Conservation (phyloP, 179 eudicot genomes). For the Camellia oleifera region DNA sequence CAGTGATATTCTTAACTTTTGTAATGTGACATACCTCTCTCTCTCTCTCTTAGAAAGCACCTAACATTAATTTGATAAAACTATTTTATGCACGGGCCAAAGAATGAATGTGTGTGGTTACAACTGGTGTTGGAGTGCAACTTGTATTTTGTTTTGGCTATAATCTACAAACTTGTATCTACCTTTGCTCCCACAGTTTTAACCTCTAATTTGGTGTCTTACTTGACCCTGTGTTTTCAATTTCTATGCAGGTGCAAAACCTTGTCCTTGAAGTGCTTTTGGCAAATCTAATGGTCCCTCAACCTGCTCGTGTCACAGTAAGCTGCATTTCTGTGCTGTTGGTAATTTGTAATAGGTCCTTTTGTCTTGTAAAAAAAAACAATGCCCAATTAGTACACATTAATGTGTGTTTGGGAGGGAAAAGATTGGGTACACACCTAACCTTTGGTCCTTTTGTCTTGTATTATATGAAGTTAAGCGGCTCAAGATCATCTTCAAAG, state of each 20-base stretch:
- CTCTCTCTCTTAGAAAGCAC: not conserved
- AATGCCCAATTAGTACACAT: too few relatives aligned
- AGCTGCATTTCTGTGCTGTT: slow-evolving; percentile 21
- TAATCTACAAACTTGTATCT: not conserved
- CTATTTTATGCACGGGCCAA: not conserved
- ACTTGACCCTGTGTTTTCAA: slow-evolving; percentile 10
- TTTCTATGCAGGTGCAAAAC: slow-evolving; percentile 67
- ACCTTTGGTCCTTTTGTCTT: not conserved
- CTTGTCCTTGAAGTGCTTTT: slow-evolving; percentile 76
- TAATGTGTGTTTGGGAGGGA: too few relatives aligned
- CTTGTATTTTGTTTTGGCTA: not conserved
- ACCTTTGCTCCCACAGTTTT: not conserved
- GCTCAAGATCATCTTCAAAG: not conserved
- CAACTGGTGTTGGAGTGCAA: not conserved
- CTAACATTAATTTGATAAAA: not conserved
- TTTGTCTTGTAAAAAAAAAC: not conserved
- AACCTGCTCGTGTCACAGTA: slow-evolving; percentile 70
- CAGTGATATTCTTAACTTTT: not conserved
- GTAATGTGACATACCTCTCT: not conserved
- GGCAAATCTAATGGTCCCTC: slow-evolving; percentile 63
- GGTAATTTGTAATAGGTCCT: not conserved
- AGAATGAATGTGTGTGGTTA: not conserved
- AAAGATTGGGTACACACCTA: too few relatives aligned
- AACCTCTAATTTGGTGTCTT: not conserved
- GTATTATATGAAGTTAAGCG: not conserved